Base-by-base conservation (phyloP, 108 stramenopile species). In the Nitzschia sp. region DNA sequence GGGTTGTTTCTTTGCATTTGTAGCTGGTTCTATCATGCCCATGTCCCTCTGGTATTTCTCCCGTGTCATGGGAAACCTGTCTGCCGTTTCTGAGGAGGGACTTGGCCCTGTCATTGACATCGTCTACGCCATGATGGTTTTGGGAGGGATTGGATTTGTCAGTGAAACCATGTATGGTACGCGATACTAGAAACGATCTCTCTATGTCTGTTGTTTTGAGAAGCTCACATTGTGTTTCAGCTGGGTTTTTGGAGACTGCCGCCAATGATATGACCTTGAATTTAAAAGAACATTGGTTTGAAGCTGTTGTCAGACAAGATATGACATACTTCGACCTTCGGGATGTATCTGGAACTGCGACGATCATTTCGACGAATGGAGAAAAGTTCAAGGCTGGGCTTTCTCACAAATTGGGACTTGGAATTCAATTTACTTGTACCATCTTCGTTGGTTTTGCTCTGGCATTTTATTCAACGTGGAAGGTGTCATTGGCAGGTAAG, bases 321-420 rank as follows among this genome's bases (percentile, higher is more conserved):
- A 78, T 86, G 75, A 65, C 81, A n/a, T 86, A 80, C 65, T 80
- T 67, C 67, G 84, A 86, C 42, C 42, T 72, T 41, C 58, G 65
- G 24, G 80, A 86, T 70, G 73, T 82, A 3, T 58, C 77, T 0
- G 79, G 69, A 10, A 57, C 75, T 1, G 76, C 85, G 15, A 71
- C 81, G 5, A 67, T 76, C 29, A 76, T 81, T 50, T 48, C 70
- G 6, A 58, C 57, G 0, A 81, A 76, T 69, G 80, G 75, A 8
- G 53, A 20, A 11, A 76, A 76, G 53, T 81, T 51, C 64, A 68
- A 76, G 37, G 54, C 72, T 8, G 80, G 80, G 1, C 25, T 72
- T 11, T 63, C 70, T 17, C 26, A 68, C 6, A 80, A 80, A 57
- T 17, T 80, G 46, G 80, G 75, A 19, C 57, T 67, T 57, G 80